These are phyloP conservation scores for Thecaphora thlaspeos DNA, from an alignment of 1,284 basidiomycete species.

Conservation along the genomic window DNA sequence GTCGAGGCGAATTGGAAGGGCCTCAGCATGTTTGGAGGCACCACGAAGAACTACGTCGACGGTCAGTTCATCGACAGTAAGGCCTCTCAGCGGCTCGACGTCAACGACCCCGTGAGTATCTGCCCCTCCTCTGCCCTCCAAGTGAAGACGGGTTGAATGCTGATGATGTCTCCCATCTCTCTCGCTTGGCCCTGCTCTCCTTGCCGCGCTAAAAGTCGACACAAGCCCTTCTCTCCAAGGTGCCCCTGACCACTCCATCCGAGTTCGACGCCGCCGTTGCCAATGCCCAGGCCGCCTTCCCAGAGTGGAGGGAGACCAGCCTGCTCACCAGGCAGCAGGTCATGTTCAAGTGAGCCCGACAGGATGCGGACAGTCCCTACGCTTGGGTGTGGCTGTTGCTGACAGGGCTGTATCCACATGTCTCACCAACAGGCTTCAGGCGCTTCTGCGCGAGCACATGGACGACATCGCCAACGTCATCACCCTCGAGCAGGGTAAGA, in stretches of 20 bases:
- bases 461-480: slow-evolving; percentile 58
- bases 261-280: slow-evolving; percentile 86
- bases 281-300: slow-evolving; percentile 82
- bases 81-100: slow-evolving; percentile 74
- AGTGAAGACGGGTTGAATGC: no score
- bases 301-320: slow-evolving; percentile 82
- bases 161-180: no score
- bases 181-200: background rate
- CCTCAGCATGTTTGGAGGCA: slow-evolving; percentile 75
- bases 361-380: background rate
- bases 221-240: slow-evolving; percentile 80
- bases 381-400: no score
- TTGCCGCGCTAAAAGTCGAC: slow-evolving; percentile 66
- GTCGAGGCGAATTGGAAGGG: slow-evolving; percentile 69
- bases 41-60: slow-evolving; percentile 74
- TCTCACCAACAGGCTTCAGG: slow-evolving; percentile 54
- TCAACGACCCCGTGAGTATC: slow-evolving; percentile 70
- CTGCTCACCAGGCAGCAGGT: slow-evolving; percentile 84
- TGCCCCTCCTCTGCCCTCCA: no score
- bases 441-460: slow-evolving; percentile 59
- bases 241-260: slow-evolving; percentile 78
- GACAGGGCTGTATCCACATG: no score
- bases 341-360: slow-evolving; percentile 68
- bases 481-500: slow-evolving; percentile 58
- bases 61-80: slow-evolving; percentile 83